These are phyloP conservation scores for Mallotus nudiflorus DNA, from an alignment of 345 rosid genomes.

Conservation along the genomic window DNA sequence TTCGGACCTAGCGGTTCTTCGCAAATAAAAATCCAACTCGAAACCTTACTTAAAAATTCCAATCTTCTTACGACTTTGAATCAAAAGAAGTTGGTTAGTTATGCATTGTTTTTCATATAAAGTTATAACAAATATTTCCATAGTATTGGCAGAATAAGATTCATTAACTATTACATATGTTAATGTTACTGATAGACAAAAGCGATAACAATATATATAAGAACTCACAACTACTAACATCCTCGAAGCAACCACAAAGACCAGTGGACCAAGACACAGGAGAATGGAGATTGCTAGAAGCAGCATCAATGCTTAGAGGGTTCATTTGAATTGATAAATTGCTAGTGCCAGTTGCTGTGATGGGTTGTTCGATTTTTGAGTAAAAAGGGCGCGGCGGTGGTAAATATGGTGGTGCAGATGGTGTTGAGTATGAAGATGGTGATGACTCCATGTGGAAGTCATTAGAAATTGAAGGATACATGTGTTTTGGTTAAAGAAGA, in stretches of 20 bases:
- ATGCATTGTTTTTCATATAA: too few species aligned
- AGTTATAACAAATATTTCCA: background rate
- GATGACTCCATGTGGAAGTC: slow-evolving; percentile 10
- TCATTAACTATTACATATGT: too few species aligned
- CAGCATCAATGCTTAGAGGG: background rate
- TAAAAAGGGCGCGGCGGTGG: slow-evolving; percentile 3
- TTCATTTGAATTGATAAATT: slow-evolving; percentile 1
- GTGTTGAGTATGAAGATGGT: background rate
- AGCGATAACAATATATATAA: too few species aligned
- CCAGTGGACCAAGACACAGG: slow-evolving; percentile 46
- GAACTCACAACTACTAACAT: slow-evolving; percentile 40
- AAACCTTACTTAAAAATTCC: too few species aligned
- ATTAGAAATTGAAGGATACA: slow-evolving; percentile 20
- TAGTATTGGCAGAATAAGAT: too few species aligned
- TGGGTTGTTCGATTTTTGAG: background rate
- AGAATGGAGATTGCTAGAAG: background rate
- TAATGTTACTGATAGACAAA: too few species aligned
- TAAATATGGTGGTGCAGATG: slow-evolving; percentile 31
- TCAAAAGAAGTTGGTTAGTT: too few species aligned
- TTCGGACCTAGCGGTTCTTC: too few species aligned
- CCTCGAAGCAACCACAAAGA: slow-evolving; percentile 49
- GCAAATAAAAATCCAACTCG: too few species aligned
- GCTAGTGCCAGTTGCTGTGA: background rate
- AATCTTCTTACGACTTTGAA: too few species aligned
- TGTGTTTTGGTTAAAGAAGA: too few species aligned